Evolutionary conservation across 176 grass and related monocot species (phyloP), one percentile per base, ranked within the genome.

Genomic region (Rhynchospora pubera): DNA sequence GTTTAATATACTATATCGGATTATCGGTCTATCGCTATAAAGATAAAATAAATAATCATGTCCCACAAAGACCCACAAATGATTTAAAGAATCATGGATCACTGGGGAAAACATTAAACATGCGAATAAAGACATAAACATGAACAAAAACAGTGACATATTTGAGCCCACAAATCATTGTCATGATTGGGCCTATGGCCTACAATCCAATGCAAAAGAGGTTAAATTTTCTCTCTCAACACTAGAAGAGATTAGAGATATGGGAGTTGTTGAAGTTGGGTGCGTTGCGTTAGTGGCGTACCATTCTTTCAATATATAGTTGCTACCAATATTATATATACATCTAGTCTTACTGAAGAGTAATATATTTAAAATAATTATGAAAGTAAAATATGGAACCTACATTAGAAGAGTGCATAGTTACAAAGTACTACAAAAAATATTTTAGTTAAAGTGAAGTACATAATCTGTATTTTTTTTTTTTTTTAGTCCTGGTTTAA

Each of bases 101-200:
- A 50, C 45, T 73, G 69, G 50, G 1, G 19, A 73, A n/a, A 73
- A 73, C 69, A 73, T 43, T 73, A 3, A 39, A 39, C 34, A 39
- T 51, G 1, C 10, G 71, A 30, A 75, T 28, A 53, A 22, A 55
- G 13, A 75, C 6, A 2, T 75, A 47, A 75, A 74, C 1, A 74
- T 16, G 46, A 24, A 1, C 57, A 60, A 2, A 5, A 74, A 75
- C 46, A 75, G 19, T 24, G 22, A 75, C 2, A 30, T 30, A 53
- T 53, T 12, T 81, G 19, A 52, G 57, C 34, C 79, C 30, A 65
- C 79, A 48, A 57, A 65, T 65, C n/a, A 44, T 50, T 47, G 5
- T 51, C 42, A 65, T 63, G 59, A 81, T 81, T 81, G 79, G 79
- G 79, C 79, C 39, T 65, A 48, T 81, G 60, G 19, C 79, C 60